A percentile compares a stretch with the other conserved stretches of the same genome.
These are phyloP conservation scores for Kodamaea kaohsiungensis DNA, from an alignment of 805 yeast species.

Conservation along the genomic window DNA sequence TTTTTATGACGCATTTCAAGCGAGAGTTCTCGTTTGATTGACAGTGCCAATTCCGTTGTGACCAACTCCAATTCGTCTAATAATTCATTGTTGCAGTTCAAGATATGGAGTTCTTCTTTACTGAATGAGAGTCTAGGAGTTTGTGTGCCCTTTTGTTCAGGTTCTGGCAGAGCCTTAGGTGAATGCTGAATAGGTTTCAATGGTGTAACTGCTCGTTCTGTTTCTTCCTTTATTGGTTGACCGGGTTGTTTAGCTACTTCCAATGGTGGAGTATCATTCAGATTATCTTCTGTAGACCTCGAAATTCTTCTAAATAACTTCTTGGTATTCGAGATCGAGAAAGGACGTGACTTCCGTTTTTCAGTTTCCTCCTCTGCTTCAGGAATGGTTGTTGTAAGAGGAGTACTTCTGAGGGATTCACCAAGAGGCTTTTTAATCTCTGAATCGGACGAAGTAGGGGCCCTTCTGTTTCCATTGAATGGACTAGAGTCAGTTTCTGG, in stretches of 20 bases:
- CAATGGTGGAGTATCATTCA: slow-evolving; percentile 1
- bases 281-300: slow-evolving; percentile 21
- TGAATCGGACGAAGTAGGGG: background rate
- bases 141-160: slow-evolving; percentile 12
- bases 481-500: background rate
- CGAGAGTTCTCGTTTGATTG: slow-evolving; percentile 67
- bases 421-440: background rate
- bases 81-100: slow-evolving; percentile 59
- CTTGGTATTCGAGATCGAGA: slow-evolving; percentile 30
- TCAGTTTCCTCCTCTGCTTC: slow-evolving; percentile 5
- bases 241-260: background rate
- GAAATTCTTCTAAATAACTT: slow-evolving; percentile 38
- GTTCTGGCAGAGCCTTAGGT: background rate
- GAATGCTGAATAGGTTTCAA: background rate
- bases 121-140: slow-evolving; percentile 34
- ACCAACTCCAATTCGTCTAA: slow-evolving; percentile 66
- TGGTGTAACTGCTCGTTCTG: background rate
- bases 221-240: background rate
- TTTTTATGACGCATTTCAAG: slow-evolving; percentile 48
- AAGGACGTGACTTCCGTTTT: slow-evolving; percentile 23
- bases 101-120: slow-evolving; percentile 61
- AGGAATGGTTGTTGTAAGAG: background rate
- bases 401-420: background rate
- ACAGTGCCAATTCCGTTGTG: slow-evolving; percentile 70
- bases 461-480: background rate